phyloP scores from a whole-genome alignment of 2,329 filamentous ascomycete genomes.

The Pseudogymnoascus sp. region DNA sequence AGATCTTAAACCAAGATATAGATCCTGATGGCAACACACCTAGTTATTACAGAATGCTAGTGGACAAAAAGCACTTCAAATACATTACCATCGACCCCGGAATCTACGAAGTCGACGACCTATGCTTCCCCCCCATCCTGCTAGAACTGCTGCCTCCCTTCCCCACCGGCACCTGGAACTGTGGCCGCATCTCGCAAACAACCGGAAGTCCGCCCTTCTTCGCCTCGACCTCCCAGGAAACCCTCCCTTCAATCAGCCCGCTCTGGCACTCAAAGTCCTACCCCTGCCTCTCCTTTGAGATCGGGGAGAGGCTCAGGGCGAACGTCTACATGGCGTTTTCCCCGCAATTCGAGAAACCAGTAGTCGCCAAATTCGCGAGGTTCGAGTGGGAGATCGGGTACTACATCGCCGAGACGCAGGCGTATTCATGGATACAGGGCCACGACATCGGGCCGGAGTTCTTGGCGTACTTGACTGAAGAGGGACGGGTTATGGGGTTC shows the following conservation, averaged over 20 bases:
- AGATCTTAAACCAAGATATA: constrained; percentile 12
- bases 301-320: constrained; percentile 14
- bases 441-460: constrained; percentile 28
- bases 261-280: constrained; percentile 31
- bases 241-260: constrained; percentile 28
- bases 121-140: constrained; percentile 30
- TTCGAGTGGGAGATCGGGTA: constrained; percentile 13
- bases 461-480: constrained; percentile 29
- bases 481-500: constrained; percentile 28
- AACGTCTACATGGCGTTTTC: constrained; percentile 16
- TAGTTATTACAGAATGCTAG: constrained; percentile 34
- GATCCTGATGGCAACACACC: constrained; percentile 4
- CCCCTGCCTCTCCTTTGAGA: constrained; percentile 31
- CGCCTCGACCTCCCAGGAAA: constrained; percentile 19
- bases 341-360: constrained; percentile 14
- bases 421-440: constrained; percentile 20
- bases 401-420: constrained; percentile 15
- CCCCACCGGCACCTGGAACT: constrained; percentile 36
- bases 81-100: constrained; percentile 35
- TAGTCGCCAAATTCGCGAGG: constrained; percentile 19
- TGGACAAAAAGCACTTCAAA: constrained; percentile 32
- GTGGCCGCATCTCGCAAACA: constrained; percentile 28
- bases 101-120: constrained; percentile 28
- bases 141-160: constrained; percentile 32
- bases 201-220: constrained; percentile 26